Percentiles rank a stretch among this genome's conserved stretches.
Evolutionary conservation across 768 basidiomycete genomes (phyloP).

Genomic region (Auricularia cornea): DNA sequence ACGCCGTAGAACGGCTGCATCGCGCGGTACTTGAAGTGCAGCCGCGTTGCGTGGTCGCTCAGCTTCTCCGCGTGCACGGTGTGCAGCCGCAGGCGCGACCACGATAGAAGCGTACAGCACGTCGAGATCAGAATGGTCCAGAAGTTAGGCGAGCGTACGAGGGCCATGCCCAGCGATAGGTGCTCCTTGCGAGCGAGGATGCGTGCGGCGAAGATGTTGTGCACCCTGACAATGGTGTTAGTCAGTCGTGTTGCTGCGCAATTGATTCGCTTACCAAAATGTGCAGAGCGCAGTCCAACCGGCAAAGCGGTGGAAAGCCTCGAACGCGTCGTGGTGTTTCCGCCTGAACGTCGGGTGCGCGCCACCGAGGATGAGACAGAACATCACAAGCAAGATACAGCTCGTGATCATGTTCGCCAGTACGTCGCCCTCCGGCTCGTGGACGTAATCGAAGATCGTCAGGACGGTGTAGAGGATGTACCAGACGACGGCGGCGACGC

Average conservation of each 20-base stretch:
- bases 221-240: background rate
- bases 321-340: background rate
- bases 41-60: constrained; percentile 5
- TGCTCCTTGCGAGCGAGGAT: background rate
- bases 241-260: too few relatives aligned
- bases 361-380: background rate
- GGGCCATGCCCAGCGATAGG: background rate
- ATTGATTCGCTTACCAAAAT: background rate
- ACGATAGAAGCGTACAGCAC: background rate
- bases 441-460: background rate
- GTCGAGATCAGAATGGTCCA: background rate
- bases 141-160: background rate
- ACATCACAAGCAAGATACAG: background rate
- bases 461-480: constrained; percentile 10
- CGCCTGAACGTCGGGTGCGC: background rate
- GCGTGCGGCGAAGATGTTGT: background rate
- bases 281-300: background rate
- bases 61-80: constrained; percentile 2
- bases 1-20: background rate
- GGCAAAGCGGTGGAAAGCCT: background rate
- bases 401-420: background rate
- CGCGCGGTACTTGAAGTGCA: constrained; percentile 3
- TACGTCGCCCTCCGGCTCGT: background rate
- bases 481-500: constrained; percentile 10
- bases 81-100: background rate